phyloP scores from a whole-genome alignment of 352 stramenopile species.

The Lagenidium sp. region DNA sequence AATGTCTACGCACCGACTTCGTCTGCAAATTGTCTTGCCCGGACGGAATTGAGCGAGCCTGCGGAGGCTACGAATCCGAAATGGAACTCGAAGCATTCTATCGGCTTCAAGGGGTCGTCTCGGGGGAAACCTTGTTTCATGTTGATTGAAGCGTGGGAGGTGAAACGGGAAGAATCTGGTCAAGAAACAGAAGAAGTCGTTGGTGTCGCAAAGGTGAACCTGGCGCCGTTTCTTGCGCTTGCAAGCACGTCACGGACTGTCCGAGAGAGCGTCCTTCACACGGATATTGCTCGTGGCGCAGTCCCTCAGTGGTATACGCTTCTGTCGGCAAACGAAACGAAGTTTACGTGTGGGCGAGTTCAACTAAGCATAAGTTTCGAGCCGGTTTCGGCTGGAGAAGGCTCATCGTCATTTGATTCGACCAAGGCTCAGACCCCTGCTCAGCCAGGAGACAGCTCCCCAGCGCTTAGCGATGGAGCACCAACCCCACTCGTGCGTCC shows the following conservation, averaged over 20 bases:
- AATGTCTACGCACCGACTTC: constrained; percentile 81
- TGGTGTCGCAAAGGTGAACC: constrained; percentile 80
- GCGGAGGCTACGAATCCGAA: constrained; percentile 54
- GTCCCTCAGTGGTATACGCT: constrained; percentile 85
- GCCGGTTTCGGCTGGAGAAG: constrained; percentile 12
- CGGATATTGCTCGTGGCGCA: constrained; percentile 71
- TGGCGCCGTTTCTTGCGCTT: constrained; percentile 80
- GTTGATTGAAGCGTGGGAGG: constrained; percentile 81
- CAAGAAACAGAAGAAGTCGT: constrained; percentile 54
- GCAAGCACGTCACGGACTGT: constrained; percentile 75
- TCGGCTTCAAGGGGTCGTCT: constrained; percentile 60
- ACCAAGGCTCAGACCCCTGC: background rate
- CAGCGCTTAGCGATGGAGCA: constrained; percentile 35
- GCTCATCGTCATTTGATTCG: background rate
- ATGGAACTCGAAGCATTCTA: constrained; percentile 75
- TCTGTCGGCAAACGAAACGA: constrained; percentile 73
- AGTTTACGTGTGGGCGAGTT: constrained; percentile 77
- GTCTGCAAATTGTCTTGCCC: constrained; percentile 60
- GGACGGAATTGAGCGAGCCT: constrained; percentile 46
- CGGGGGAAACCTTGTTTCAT: constrained; percentile 81
- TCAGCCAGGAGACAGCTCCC: constrained; percentile 10
- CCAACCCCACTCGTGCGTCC: constrained; percentile 44
- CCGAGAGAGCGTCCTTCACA: constrained; percentile 75
- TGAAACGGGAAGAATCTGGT: constrained; percentile 27
- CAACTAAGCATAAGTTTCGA: constrained; percentile 86